A percentile compares a stretch with the other conserved stretches of the same genome.
Evolutionary conservation across 495 filamentous ascomycete genomes (phyloP).

Genomic region (Trichocladium uniseriatum): DNA sequence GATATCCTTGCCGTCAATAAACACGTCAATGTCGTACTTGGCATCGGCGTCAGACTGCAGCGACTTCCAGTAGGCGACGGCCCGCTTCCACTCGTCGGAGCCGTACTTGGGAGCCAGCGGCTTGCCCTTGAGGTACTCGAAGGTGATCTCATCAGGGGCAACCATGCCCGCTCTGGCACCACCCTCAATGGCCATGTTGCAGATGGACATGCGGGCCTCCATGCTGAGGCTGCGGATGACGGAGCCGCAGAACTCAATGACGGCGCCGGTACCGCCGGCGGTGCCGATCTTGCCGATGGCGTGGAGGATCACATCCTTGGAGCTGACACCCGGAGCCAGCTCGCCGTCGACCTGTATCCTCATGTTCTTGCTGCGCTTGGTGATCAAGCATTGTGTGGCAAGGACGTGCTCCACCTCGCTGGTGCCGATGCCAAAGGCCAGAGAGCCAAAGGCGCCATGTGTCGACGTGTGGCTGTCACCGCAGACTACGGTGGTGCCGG

Average conservation of each 20-base stretch:
- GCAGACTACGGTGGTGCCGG: slow-evolving; percentile 93
- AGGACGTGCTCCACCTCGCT: slow-evolving; percentile 98
- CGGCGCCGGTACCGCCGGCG: slow-evolving; percentile 85
- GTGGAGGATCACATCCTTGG: slow-evolving; percentile 92
- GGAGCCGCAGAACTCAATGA: slow-evolving; percentile 95
- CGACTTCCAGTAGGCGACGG: slow-evolving; percentile 78
- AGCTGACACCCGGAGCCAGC: slow-evolving; percentile 84
- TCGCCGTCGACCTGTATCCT: slow-evolving; percentile 87
- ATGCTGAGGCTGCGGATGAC: slow-evolving; percentile 85
- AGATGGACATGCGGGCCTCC: slow-evolving; percentile 98
- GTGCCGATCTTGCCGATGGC: slow-evolving; percentile 92
- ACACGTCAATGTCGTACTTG: slow-evolving; percentile 76
- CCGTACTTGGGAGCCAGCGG: slow-evolving; percentile 80
- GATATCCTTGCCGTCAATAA: slow-evolving; percentile 87
- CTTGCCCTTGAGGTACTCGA: slow-evolving; percentile 85
- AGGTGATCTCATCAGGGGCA: slow-evolving; percentile 86
- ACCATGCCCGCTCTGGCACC: slow-evolving; percentile 96
- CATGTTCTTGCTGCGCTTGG: slow-evolving; percentile 96
- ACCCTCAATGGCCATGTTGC: slow-evolving; percentile 99
- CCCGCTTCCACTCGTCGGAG: slow-evolving; percentile 82
- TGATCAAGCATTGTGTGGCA: slow-evolving; percentile 91
- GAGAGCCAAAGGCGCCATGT: slow-evolving; percentile 90
- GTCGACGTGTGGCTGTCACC: slow-evolving; percentile 97
- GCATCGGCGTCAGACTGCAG: slow-evolving; percentile 78
- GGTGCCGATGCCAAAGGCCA: slow-evolving; percentile 96